phyloP scores from a whole-genome alignment of 352 stramenopile genomes.

The Poterioochromonas sp. region DNA sequence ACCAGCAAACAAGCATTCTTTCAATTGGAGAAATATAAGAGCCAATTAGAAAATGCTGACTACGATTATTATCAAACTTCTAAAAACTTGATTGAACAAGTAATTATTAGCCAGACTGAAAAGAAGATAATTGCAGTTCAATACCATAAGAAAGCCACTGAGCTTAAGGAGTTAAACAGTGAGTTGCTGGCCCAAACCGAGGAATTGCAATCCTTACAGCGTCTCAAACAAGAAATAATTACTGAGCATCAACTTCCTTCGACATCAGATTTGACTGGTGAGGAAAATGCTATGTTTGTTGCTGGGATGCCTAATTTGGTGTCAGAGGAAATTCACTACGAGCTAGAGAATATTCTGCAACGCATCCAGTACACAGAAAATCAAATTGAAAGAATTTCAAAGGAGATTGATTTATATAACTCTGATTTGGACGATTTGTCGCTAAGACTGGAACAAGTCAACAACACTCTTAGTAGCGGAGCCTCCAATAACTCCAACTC shows the following conservation, averaged over 20 bases:
- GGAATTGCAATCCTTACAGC: not conserved
- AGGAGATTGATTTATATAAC: constrained; percentile 12
- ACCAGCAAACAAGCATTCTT: not conserved
- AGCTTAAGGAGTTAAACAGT: not conserved
- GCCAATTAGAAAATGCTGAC: not conserved
- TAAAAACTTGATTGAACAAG: constrained; percentile 18
- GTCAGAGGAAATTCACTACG: not conserved
- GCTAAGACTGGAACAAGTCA: not conserved
- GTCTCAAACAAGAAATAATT: not conserved
- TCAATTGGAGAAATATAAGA: not conserved
- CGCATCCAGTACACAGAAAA: not conserved
- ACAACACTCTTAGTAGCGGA: not conserved
- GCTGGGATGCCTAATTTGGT: not conserved
- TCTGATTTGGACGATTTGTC: not conserved
- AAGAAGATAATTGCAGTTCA: not conserved
- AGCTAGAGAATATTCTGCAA: not conserved
- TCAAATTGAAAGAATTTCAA: not conserved
- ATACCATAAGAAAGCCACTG: not conserved
- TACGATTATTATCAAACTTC: constrained; percentile 7
- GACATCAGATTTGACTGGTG: not conserved
- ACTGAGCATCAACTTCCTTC: not conserved
- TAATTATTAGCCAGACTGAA: not conserved
- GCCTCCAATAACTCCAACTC: not conserved
- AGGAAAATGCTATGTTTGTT: not conserved
- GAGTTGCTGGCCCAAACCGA: not conserved